phyloP scores from a whole-genome alignment of 2,329 filamentous ascomycete genomes.

The Venturia effusa region DNA sequence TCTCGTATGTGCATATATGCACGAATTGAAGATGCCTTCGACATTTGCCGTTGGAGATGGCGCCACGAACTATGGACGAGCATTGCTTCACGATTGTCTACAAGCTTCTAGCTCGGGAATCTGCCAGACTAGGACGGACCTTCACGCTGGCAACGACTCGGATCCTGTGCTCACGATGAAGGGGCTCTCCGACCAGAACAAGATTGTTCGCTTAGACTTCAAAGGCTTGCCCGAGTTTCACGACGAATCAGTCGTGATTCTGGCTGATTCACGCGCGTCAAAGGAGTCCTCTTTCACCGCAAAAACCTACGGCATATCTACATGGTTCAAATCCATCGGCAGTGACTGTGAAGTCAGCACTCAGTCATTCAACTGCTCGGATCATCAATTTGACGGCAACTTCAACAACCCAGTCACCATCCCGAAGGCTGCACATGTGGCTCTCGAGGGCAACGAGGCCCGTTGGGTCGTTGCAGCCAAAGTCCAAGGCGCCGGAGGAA shows the following conservation, averaged over 20 bases:
- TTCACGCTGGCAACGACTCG: background rate
- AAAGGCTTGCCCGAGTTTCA: background rate
- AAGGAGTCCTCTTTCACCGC: background rate
- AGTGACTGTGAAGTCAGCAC: background rate
- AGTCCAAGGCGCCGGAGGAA: background rate
- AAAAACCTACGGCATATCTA: background rate
- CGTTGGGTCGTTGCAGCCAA: background rate
- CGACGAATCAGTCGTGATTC: background rate
- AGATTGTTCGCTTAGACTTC: background rate
- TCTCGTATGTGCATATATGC: background rate
- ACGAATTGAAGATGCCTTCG: background rate
- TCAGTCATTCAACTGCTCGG: conserved; percentile 1
- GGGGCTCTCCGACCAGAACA: background rate
- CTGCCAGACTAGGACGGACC: background rate
- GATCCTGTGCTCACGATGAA: background rate
- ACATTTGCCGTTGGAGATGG: background rate
- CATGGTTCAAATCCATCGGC: background rate
- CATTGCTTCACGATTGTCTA: background rate
- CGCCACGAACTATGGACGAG: background rate
- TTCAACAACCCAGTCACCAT: background rate
- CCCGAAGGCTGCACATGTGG: background rate
- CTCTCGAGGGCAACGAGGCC: background rate
- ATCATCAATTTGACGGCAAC: background rate
- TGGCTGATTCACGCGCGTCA: background rate
- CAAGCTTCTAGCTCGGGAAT: background rate